phyloP scores from a whole-genome alignment of 2,329 filamentous ascomycete genomes.

The Canariomyces notabilis region DNA sequence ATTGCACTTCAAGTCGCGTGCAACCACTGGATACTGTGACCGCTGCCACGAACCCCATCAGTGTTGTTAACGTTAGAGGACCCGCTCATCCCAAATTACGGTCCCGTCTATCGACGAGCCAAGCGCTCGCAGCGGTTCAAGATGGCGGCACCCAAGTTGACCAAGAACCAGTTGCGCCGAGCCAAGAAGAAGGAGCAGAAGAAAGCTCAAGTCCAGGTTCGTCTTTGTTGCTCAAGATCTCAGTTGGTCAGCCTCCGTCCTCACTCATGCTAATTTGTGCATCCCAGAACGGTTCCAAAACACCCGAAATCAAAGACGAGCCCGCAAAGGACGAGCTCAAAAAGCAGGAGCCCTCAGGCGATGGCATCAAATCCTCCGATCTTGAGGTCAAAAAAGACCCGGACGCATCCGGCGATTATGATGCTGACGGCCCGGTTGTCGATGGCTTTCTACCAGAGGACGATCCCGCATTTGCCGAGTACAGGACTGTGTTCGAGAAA shows the following conservation, averaged over 20 bases:
- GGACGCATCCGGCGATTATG: conserved; percentile 32
- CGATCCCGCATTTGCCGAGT: conserved; percentile 77
- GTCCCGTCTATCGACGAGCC: too few relatives aligned
- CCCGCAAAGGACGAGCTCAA: conserved; percentile 4
- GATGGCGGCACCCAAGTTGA: conserved; percentile 68
- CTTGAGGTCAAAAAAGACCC: conserved; percentile 41
- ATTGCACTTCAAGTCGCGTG: conserved; percentile 5
- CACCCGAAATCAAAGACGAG: conserved; percentile 19
- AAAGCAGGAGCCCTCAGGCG: conserved; percentile 26
- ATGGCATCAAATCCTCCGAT: conserved; percentile 31
- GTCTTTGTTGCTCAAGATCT: conserved; percentile 2
- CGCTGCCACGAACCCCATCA: neutral
- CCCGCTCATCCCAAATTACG: too few relatives aligned
- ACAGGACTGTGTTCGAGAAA: conserved; percentile 73
- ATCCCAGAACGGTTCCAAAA: conserved; percentile 16
- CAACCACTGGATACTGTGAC: conserved; percentile 5
- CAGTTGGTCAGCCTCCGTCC: neutral
- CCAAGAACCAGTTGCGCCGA: conserved; percentile 90
- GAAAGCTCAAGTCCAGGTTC: conserved; percentile 55
- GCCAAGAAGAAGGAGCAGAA: conserved; percentile 94
- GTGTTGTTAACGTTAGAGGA: too few relatives aligned
- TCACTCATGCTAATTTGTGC: conserved; percentile 1
- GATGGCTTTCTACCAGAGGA: conserved; percentile 52
- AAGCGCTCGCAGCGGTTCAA: conserved; percentile 27
- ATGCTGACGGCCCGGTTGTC: conserved; percentile 43